These are phyloP conservation scores for Epithemia pelagica DNA, from an alignment of 108 stramenopile species.

Conservation along the genomic window DNA sequence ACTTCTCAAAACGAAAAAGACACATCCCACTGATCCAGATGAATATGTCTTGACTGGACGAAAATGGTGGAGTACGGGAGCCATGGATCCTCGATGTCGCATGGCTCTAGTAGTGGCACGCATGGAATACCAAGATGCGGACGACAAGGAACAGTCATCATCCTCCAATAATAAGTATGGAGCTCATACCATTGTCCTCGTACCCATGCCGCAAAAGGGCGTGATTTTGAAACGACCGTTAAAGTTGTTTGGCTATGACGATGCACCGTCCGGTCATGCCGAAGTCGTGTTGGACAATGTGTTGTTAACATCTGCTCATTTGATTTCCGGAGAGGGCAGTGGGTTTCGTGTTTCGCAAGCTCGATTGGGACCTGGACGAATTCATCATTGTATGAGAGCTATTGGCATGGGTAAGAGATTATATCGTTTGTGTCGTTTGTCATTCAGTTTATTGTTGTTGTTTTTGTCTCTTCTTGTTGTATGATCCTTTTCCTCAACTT, in stretches of 20 bases:
- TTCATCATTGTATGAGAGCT: constrained; percentile 98
- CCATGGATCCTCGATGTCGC: constrained; percentile 87
- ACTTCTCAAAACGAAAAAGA: constrained; percentile 26
- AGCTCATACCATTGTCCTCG: constrained; percentile 68
- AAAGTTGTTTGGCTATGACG: constrained; percentile 93
- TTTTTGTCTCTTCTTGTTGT: too few species aligned
- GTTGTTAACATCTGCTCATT: constrained; percentile 30
- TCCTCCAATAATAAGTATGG: constrained; percentile 22
- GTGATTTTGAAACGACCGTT: constrained; percentile 73
- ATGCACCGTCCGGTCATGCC: constrained; percentile 91
- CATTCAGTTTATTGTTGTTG: too few species aligned
- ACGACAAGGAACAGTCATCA: not conserved
- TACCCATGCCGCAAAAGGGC: constrained; percentile 75
- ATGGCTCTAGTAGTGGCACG: constrained; percentile 83
- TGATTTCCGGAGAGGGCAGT: constrained; percentile 82
- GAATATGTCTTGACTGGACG: constrained; percentile 67
- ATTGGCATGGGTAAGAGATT: constrained; percentile 68
- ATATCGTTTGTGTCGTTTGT: constrained; percentile 7
- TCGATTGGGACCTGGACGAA: constrained; percentile 92
- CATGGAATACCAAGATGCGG: constrained; percentile 28
- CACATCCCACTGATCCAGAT: not conserved
- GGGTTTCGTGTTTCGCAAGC: constrained; percentile 95
- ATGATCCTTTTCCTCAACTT: too few species aligned
- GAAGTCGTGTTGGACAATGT: constrained; percentile 70
- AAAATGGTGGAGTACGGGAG: constrained; percentile 94